Evolutionary conservation across 805 yeast genomes (phyloP).

Genomic region (Sungouiozyma ichnusensis): DNA sequence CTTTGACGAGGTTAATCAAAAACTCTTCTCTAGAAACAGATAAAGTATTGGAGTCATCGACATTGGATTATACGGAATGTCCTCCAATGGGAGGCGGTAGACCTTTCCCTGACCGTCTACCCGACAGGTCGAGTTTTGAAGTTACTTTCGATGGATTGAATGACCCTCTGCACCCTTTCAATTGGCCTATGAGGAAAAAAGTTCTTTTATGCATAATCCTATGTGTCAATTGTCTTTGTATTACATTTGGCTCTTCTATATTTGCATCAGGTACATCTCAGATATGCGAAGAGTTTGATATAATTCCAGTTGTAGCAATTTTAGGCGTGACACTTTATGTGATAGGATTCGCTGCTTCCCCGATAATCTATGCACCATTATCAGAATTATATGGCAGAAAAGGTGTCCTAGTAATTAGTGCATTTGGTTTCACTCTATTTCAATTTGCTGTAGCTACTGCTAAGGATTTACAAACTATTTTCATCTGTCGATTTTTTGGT

Average conservation of each 20-base stretch:
- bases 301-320: slow-evolving; percentile 57
- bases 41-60: neutral
- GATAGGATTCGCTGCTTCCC: slow-evolving; percentile 88
- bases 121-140: slow-evolving; percentile 43
- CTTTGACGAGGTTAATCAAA: slow-evolving; percentile 5
- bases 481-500: slow-evolving; percentile 70
- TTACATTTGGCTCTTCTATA: slow-evolving; percentile 77
- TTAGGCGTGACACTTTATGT: slow-evolving; percentile 74
- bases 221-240: slow-evolving; percentile 39
- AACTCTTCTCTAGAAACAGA: slow-evolving; percentile 3
- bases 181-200: slow-evolving; percentile 51
- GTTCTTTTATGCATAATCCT: slow-evolving; percentile 34
- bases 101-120: slow-evolving; percentile 52
- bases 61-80: slow-evolving; percentile 7
- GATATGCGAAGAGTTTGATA: slow-evolving; percentile 42
- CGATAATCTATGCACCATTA: slow-evolving; percentile 80
- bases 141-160: slow-evolving; percentile 70
- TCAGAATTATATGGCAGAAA: slow-evolving; percentile 73
- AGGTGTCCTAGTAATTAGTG: slow-evolving; percentile 45
- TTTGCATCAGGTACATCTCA: slow-evolving; percentile 52
- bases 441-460: slow-evolving; percentile 68
- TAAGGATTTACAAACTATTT: slow-evolving; percentile 63
- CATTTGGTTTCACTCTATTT: slow-evolving; percentile 50
- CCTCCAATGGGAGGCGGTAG: slow-evolving; percentile 56
- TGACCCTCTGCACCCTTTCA: slow-evolving; percentile 74